These are phyloP conservation scores for Cladosporium sp. DNA, from an alignment of 2,329 filamentous ascomycete genomes.

Conservation along the genomic window DNA sequence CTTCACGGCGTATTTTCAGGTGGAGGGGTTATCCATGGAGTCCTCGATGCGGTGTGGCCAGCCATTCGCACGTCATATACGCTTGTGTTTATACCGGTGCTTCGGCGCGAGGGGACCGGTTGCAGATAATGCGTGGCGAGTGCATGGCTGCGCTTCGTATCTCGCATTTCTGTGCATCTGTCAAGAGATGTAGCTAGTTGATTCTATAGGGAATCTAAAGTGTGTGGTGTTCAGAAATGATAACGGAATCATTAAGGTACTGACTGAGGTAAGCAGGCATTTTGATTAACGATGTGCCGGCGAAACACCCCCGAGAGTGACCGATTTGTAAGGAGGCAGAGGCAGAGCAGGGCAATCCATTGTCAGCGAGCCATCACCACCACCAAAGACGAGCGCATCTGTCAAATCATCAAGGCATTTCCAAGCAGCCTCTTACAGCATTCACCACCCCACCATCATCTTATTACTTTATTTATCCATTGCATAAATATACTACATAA, in stretches of 20 bases:
- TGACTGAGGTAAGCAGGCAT: not conserved
- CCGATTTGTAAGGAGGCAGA: slow-evolving; percentile 1
- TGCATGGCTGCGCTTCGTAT: not conserved
- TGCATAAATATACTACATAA: not conserved
- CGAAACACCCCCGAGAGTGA: not conserved
- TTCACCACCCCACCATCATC: not conserved
- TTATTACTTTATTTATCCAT: not conserved
- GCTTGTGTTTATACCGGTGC: not conserved
- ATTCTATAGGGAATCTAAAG: not conserved
- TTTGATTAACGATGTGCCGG: not conserved
- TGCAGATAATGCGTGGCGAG: not conserved
- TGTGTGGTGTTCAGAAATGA: not conserved
- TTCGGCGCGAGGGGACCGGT: not conserved
- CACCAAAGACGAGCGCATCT: not conserved
- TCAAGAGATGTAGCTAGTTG: not conserved
- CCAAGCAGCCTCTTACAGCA: slow-evolving; percentile 4
- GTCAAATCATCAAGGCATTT: slow-evolving; percentile 2
- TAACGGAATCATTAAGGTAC: not conserved
- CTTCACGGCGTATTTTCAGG: not conserved
- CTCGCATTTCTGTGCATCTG: not conserved
- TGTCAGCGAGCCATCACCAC: not conserved
- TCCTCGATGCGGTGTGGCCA: no score
- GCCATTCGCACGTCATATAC: not conserved
- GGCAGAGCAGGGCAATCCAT: not conserved
- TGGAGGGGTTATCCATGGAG: no score